phyloP scores from a whole-genome alignment of 1,284 basidiomycete genomes.

The Naganishia sp. region DNA sequence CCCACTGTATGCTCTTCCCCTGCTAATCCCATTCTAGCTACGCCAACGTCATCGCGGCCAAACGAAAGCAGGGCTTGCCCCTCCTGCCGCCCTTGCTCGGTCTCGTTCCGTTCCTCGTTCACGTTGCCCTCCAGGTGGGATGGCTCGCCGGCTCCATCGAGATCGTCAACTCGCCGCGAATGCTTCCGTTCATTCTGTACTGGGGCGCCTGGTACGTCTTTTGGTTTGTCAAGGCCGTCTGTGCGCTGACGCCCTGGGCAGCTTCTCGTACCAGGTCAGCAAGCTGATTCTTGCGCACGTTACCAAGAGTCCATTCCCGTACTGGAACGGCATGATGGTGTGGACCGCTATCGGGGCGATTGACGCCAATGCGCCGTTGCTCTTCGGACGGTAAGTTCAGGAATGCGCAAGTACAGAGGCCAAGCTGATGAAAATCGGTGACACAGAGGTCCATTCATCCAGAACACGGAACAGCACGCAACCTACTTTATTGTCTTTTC shows the following conservation, averaged over 20 bases:
- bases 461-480: conserved; percentile 53
- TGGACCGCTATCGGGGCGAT: conserved; percentile 75
- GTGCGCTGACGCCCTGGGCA: conserved; percentile 20
- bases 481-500: conserved; percentile 60
- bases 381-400: conserved; percentile 66
- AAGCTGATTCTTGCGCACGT: conserved; percentile 92
- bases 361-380: conserved; percentile 73
- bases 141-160: conserved; percentile 76
- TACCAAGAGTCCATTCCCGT: conserved; percentile 78
- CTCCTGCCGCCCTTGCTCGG: conserved; percentile 65
- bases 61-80: conserved; percentile 56
- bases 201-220: conserved; percentile 72
- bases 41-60: conserved; percentile 68
- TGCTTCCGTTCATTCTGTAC: conserved; percentile 82
- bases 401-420: conserved; percentile 28
- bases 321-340: conserved; percentile 83
- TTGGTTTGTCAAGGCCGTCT: background rate
- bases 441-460: conserved; percentile 67
- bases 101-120: conserved; percentile 75
- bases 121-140: conserved; percentile 68
- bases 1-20: background rate
- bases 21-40: conserved; percentile 59
- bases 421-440: background rate
- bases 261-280: conserved; percentile 67
- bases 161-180: conserved; percentile 60